phyloP scores from a whole-genome alignment of 805 yeast species.

The Metschnikowia similis region DNA sequence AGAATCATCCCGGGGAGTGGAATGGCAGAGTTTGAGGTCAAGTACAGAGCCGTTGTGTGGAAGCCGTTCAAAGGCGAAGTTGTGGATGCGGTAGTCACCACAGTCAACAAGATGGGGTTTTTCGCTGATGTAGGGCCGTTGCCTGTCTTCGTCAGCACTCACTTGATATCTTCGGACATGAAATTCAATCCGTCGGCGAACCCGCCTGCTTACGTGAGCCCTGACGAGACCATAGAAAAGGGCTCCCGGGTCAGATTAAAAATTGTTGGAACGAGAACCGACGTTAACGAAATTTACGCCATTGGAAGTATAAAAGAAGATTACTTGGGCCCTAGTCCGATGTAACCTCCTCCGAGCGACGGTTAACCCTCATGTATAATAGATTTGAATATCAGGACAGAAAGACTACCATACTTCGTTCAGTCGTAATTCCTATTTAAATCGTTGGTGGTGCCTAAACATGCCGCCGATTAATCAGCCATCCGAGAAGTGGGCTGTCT shows the following conservation, averaged over 20 bases:
- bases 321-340: conserved; percentile 77
- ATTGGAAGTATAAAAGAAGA: conserved; percentile 98
- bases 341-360: conserved; percentile 18
- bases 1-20: conserved; percentile 87
- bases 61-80: conserved; percentile 98
- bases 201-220: conserved; percentile 96
- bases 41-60: conserved; percentile 96
- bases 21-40: conserved; percentile 93
- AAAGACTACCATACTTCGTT: neutral
- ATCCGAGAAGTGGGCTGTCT: too few relatives aligned
- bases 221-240: conserved; percentile 91
- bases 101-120: conserved; percentile 91
- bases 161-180: conserved; percentile 92
- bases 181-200: conserved; percentile 90
- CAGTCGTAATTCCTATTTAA: neutral
- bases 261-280: conserved; percentile 95
- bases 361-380: conserved; percentile 11
- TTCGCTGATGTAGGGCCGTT: conserved; percentile 98
- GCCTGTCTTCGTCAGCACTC: conserved; percentile 90
- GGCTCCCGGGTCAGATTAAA: conserved; percentile 92
- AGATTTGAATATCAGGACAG: conserved; percentile 2
- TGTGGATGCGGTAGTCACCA: conserved; percentile 93
- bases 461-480: too few relatives aligned
- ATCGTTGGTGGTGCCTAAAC: neutral
- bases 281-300: conserved; percentile 95